A percentile compares a stretch with the other conserved stretches of the same genome.
These are phyloP conservation scores for Zalerion maritima DNA, from an alignment of 495 filamentous ascomycete species.

Conservation along the genomic window DNA sequence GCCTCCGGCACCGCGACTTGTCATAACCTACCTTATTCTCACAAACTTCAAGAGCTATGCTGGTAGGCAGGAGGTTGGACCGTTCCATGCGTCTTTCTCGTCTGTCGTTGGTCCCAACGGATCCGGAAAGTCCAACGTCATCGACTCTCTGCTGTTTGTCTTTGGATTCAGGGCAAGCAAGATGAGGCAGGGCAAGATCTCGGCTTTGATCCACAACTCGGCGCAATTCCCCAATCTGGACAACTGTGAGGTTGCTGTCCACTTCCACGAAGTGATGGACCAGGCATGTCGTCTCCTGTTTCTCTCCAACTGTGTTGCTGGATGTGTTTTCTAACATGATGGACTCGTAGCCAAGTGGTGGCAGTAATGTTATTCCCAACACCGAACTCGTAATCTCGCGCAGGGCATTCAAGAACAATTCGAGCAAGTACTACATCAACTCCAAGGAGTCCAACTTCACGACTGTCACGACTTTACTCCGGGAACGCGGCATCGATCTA, in stretches of 20 bases:
- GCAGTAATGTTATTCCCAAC: constrained; percentile 57
- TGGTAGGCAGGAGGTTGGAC: constrained; percentile 84
- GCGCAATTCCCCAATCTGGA: constrained; percentile 70
- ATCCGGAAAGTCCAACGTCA: constrained; percentile 97
- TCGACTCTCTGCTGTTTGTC: constrained; percentile 93
- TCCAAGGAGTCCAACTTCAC: constrained; percentile 79
- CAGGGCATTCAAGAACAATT: constrained; percentile 93
- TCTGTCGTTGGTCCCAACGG: constrained; percentile 97
- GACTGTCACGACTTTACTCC: constrained; percentile 72
- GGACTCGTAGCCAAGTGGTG: constrained; percentile 43
- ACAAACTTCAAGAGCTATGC: constrained; percentile 99
- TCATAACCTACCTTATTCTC: constrained; percentile 79
- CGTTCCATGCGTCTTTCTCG: constrained; percentile 96
- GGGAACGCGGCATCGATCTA: constrained; percentile 78
- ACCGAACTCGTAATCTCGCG: constrained; percentile 79
- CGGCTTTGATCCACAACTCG: constrained; percentile 92
- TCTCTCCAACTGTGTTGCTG: background rate
- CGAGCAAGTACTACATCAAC: constrained; percentile 96
- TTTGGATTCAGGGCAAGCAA: constrained; percentile 98
- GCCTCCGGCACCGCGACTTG: constrained; percentile 67
- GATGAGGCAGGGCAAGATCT: constrained; percentile 98
- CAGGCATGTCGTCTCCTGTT: constrained; percentile 22
- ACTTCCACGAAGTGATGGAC: constrained; percentile 91
- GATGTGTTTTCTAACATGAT: constrained; percentile 7
- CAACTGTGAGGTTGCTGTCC: constrained; percentile 86